Evolutionary conservation across 2,329 filamentous ascomycete genomes (phyloP).

Genomic region (Colletotrichum sansevieriae): DNA sequence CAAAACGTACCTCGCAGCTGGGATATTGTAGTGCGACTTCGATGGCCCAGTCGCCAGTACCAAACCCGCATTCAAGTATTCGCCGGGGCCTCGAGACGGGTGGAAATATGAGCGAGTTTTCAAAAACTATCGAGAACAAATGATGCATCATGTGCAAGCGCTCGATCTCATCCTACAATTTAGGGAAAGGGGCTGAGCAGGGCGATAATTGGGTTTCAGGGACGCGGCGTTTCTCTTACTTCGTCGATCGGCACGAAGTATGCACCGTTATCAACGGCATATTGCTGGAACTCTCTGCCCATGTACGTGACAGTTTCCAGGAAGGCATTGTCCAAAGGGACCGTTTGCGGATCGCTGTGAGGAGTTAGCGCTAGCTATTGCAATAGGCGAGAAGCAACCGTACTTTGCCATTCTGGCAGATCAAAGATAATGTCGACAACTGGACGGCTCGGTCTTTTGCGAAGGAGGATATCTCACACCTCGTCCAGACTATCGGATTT

Average conservation of each 20-base stretch:
- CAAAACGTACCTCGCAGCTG: constrained; percentile 69
- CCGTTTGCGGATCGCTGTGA: constrained; percentile 61
- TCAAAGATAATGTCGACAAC: neutral
- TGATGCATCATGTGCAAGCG: constrained; percentile 74
- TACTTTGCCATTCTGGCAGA: constrained; percentile 40
- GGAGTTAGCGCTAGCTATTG: constrained; percentile 44
- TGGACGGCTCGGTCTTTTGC: neutral
- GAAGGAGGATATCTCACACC: neutral
- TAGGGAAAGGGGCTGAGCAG: constrained; percentile 24
- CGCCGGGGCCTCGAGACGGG: constrained; percentile 68
- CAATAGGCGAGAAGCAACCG: constrained; percentile 4
- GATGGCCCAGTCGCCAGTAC: constrained; percentile 77
- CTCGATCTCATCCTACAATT: constrained; percentile 73
- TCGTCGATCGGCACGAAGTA: constrained; percentile 80
- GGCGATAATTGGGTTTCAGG: neutral
- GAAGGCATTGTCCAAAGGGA: constrained; percentile 69
- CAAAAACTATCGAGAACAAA: constrained; percentile 74
- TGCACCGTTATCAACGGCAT: constrained; percentile 72
- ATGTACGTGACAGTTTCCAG: constrained; percentile 71
- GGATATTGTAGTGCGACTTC: constrained; percentile 76
- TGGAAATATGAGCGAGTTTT: constrained; percentile 78
- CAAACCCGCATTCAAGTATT: constrained; percentile 80
- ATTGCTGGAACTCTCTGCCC: constrained; percentile 76
- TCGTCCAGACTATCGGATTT: neutral
- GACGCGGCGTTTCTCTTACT: constrained; percentile 60